Percentiles rank a stretch among this genome's conserved stretches.
These are phyloP conservation scores for Colletotrichum shisoi DNA, from an alignment of 2,329 filamentous ascomycete species.

Conservation along the genomic window DNA sequence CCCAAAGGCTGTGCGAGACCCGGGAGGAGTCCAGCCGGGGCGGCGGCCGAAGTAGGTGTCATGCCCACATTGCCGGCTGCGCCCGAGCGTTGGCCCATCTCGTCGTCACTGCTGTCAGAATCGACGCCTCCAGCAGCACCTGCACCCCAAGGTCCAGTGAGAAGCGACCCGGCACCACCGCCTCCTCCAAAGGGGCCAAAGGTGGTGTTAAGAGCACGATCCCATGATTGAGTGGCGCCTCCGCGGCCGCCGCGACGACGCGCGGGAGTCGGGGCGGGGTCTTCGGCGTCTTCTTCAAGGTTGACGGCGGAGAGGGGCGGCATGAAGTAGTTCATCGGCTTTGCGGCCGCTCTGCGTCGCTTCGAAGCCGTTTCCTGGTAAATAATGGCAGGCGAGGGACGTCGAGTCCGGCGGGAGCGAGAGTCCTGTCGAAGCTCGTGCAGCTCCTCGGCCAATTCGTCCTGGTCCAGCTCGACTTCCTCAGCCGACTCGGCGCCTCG, in stretches of 20 bases:
- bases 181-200: constrained; percentile 88
- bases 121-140: constrained; percentile 81
- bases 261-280: constrained; percentile 71
- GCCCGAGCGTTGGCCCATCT: constrained; percentile 71
- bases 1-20: constrained; percentile 49
- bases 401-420: constrained; percentile 59
- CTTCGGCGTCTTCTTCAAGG: constrained; percentile 76
- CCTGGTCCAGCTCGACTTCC: constrained; percentile 66
- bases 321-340: constrained; percentile 85
- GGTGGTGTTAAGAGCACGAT: constrained; percentile 85
- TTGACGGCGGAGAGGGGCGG: constrained; percentile 69
- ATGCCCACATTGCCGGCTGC: constrained; percentile 64
- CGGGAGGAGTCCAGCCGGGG: constrained; percentile 56
- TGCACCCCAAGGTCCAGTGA: constrained; percentile 77
- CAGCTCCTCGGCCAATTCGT: constrained; percentile 72
- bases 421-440: constrained; percentile 67
- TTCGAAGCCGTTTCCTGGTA: constrained; percentile 63
- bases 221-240: constrained; percentile 69
- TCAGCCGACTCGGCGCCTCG: constrained; percentile 62
- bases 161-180: constrained; percentile 74
- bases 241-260: constrained; percentile 71
- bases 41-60: constrained; percentile 63
- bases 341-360: constrained; percentile 64
- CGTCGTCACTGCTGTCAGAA: constrained; percentile 96
- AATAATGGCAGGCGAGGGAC: constrained; percentile 64